Evolutionary conservation across 108 stramenopile genomes (phyloP).

Genomic region (Fragilaria crotonensis): DNA sequence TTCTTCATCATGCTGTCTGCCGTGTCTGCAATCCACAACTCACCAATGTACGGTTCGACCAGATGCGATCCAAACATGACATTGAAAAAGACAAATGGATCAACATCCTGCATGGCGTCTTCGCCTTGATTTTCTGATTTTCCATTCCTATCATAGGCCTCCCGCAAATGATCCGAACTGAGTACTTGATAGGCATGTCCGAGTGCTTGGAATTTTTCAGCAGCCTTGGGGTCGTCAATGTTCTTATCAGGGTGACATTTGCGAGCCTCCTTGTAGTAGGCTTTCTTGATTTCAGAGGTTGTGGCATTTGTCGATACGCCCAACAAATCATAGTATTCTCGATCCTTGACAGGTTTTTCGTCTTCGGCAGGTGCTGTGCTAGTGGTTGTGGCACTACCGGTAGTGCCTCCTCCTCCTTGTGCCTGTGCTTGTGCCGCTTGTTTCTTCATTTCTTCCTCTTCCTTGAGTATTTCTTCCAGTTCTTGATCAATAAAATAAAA

Average conservation of each 20-base stretch:
- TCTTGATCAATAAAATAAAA: slow-evolving; percentile 38
- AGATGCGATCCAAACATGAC: slow-evolving; percentile 83
- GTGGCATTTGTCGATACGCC: slow-evolving; percentile 40
- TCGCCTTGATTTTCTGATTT: slow-evolving; percentile 32
- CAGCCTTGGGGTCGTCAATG: slow-evolving; percentile 79
- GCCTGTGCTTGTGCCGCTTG: not conserved
- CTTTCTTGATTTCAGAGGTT: slow-evolving; percentile 61
- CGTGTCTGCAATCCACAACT: slow-evolving; percentile 78
- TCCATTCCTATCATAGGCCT: slow-evolving; percentile 83
- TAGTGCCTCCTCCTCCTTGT: not conserved
- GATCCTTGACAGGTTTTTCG: slow-evolving; percentile 54
- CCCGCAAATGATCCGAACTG: slow-evolving; percentile 70
- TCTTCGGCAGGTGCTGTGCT: not conserved
- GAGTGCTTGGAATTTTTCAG: slow-evolving; percentile 78
- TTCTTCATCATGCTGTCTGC: slow-evolving; percentile 44
- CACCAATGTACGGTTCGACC: slow-evolving; percentile 82
- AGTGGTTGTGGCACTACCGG: not conserved
- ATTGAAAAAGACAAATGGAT: slow-evolving; percentile 80
- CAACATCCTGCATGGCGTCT: slow-evolving; percentile 59
- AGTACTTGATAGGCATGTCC: slow-evolving; percentile 90
- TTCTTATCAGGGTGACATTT: slow-evolving; percentile 86
- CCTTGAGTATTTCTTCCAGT: slow-evolving; percentile 23
- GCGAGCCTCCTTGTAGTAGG: slow-evolving; percentile 65
- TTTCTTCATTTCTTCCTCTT: slow-evolving; percentile 19
- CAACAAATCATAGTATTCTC: slow-evolving; percentile 62